Evolutionary conservation across 768 basidiomycete species (phyloP).

Genomic region (Agaricus sinodeliciosus): DNA sequence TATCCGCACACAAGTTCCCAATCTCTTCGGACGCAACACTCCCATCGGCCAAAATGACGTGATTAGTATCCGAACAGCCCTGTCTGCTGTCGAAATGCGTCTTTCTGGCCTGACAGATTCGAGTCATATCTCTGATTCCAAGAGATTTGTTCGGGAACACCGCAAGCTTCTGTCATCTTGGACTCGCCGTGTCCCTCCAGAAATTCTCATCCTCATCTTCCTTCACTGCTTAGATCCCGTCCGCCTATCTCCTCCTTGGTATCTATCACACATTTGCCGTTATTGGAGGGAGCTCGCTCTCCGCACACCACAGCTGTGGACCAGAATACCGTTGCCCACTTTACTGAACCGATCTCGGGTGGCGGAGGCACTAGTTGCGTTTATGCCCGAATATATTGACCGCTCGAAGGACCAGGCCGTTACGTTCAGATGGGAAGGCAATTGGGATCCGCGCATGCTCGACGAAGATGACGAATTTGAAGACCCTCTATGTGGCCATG

Average conservation of each 20-base stretch:
- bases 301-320: slow-evolving; percentile 33
- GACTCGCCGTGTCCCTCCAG: slow-evolving; percentile 18
- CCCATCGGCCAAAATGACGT: slow-evolving; percentile 15
- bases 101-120: slow-evolving; percentile 7
- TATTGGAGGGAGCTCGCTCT: slow-evolving; percentile 34
- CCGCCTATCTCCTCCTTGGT: slow-evolving; percentile 13
- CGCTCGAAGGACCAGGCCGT: slow-evolving; percentile 2
- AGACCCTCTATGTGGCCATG: slow-evolving; percentile 13
- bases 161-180: slow-evolving; percentile 15
- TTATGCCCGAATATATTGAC: slow-evolving; percentile 2
- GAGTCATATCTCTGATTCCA: slow-evolving; percentile 12
- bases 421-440: slow-evolving; percentile 2
- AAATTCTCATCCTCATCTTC: slow-evolving; percentile 17
- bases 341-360: slow-evolving; percentile 12
- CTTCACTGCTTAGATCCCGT: slow-evolving; percentile 4
- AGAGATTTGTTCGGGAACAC: slow-evolving; percentile 16
- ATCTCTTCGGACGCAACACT: slow-evolving; percentile 16
- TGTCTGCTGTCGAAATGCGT: slow-evolving; percentile 11
- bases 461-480: slow-evolving; percentile 12
- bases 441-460: slow-evolving; percentile 13
- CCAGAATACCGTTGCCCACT: slow-evolving; percentile 20
- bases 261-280: slow-evolving; percentile 33
- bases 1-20: slow-evolving; percentile 15
- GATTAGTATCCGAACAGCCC: slow-evolving; percentile 10
- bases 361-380: neutral